Conservation (phyloP, 805 yeast species). For the Priceomyces melissophilus region DNA sequence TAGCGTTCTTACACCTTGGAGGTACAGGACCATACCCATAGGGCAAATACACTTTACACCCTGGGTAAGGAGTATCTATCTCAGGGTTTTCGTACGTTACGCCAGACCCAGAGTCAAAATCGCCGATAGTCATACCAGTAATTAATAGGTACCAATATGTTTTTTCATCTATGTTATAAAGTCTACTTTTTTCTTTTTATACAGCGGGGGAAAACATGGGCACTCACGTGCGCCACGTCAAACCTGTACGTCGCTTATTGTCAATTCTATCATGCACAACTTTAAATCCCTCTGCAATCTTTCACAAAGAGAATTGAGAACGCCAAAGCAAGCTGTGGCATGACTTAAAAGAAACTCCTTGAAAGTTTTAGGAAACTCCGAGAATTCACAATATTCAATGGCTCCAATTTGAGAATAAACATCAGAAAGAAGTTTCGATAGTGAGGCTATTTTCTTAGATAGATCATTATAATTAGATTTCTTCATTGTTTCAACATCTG, state of each 20-base stretch:
- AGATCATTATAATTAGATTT: conserved; percentile 8
- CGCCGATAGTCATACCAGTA: conserved; percentile 2
- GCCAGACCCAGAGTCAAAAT: background rate
- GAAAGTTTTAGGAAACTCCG: conserved; percentile 6
- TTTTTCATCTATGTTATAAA: background rate
- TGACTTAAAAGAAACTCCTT: conserved; percentile 19
- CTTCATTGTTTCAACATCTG: background rate
- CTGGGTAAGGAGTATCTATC: conserved; percentile 14
- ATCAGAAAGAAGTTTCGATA: conserved; percentile 13
- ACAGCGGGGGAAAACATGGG: too few relatives aligned
- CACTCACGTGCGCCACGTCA: background rate
- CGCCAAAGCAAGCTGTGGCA: conserved; percentile 22
- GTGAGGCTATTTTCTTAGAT: conserved; percentile 5
- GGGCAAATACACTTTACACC: conserved; percentile 21
- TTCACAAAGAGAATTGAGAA: conserved; percentile 16
- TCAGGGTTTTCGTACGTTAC: conserved; percentile 25
- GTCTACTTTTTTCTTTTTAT: background rate
- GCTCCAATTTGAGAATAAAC: conserved; percentile 19
- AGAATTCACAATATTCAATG: conserved; percentile 9
- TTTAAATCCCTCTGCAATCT: conserved; percentile 18
- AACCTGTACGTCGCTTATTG: too few relatives aligned
- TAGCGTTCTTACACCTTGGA: conserved; percentile 14
- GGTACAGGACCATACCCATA: conserved; percentile 36
- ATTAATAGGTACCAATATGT: background rate
- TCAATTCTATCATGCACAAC: background rate